Conservation (phyloP, 176 grass and related monocot genomes). For the Musa beccarii region DNA sequence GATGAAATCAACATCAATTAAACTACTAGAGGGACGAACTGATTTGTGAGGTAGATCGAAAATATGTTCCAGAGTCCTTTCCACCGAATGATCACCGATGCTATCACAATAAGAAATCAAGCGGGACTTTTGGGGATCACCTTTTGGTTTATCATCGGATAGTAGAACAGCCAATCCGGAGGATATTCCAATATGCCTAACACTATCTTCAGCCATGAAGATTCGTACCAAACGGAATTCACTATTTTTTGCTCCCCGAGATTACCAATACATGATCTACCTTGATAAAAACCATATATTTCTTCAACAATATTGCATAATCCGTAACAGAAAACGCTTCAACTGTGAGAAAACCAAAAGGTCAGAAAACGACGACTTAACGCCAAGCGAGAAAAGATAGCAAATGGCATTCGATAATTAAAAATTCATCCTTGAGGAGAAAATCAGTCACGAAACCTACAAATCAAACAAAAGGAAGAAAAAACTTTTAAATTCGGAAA, state of each 20-base stretch:
- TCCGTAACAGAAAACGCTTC: background rate
- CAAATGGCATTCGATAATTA: background rate
- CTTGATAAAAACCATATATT: background rate
- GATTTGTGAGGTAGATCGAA: slow-evolving; percentile 69
- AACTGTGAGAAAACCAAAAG: background rate
- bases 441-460: background rate
- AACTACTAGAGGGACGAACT: slow-evolving; percentile 18
- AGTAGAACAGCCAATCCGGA: slow-evolving; percentile 69
- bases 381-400: background rate
- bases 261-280: background rate
- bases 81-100: slow-evolving; percentile 55
- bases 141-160: slow-evolving; percentile 42
- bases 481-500: background rate
- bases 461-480: background rate
- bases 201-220: slow-evolving; percentile 53
- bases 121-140: slow-evolving; percentile 54
- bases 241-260: slow-evolving; percentile 5
- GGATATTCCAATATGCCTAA: slow-evolving; percentile 43
- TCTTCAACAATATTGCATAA: background rate
- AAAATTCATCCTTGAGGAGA: background rate
- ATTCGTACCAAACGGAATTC: background rate
- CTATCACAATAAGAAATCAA: slow-evolving; percentile 71
- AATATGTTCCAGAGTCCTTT: slow-evolving; percentile 70
- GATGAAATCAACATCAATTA: slow-evolving; percentile 45
- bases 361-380: background rate